phyloP scores from a whole-genome alignment of 805 yeast genomes.

The Monosporozyma yasuniensis region DNA sequence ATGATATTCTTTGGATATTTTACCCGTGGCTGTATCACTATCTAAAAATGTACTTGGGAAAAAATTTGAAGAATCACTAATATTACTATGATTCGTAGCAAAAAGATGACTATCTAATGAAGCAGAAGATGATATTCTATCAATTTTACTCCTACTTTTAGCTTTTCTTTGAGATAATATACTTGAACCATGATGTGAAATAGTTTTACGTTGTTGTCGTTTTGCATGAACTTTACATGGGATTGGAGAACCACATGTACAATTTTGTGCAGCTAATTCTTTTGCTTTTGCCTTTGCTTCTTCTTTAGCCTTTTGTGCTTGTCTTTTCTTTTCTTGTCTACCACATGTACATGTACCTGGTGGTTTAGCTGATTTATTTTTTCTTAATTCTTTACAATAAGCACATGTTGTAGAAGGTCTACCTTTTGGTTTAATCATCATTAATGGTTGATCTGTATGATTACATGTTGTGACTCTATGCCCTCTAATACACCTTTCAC shows the following conservation, averaged over 20 bases:
- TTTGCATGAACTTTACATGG: slow-evolving; percentile 19
- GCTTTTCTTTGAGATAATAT: slow-evolving; percentile 4
- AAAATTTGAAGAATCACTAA: slow-evolving; percentile 12
- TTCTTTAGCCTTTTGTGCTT: slow-evolving; percentile 27
- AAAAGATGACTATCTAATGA: slow-evolving; percentile 11
- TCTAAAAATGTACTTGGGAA: slow-evolving; percentile 15
- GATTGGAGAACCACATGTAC: slow-evolving; percentile 27
- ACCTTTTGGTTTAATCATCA: slow-evolving; percentile 93
- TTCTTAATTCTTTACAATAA: slow-evolving; percentile 73
- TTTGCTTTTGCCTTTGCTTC: slow-evolving; percentile 25
- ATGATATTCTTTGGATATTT: slow-evolving; percentile 24
- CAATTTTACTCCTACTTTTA: slow-evolving; percentile 4
- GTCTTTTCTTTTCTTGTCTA: slow-evolving; percentile 37
- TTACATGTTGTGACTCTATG: slow-evolving; percentile 92
- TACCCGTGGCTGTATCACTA: slow-evolving; percentile 16
- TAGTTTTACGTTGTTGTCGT: slow-evolving; percentile 10
- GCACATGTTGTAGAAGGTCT: slow-evolving; percentile 88
- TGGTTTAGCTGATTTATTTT: slow-evolving; percentile 53
- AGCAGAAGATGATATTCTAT: slow-evolving; percentile 9
- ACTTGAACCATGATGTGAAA: not conserved
- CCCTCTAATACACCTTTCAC: slow-evolving; percentile 93
- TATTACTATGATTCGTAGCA: slow-evolving; percentile 5
- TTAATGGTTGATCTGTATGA: slow-evolving; percentile 83
- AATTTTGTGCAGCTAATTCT: slow-evolving; percentile 24
- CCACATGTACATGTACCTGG: slow-evolving; percentile 54